A percentile compares a stretch with the other conserved stretches of the same genome.
Evolutionary conservation across 1,284 basidiomycete genomes (phyloP).

Genomic region (Ganoderma sp.): DNA sequence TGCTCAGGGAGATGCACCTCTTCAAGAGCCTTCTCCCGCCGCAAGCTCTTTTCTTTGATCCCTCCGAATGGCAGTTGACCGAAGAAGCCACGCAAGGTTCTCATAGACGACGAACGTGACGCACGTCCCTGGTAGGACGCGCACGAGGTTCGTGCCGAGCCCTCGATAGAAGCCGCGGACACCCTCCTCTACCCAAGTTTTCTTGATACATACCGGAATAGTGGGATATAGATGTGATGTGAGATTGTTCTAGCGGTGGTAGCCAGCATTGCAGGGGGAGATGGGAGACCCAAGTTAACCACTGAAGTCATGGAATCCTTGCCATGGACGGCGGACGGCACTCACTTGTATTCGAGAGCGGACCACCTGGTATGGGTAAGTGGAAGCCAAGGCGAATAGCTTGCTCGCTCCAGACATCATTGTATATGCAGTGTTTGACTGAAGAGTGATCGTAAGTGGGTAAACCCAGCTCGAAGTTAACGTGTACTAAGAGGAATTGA

Average conservation of each 20-base stretch:
- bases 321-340: conserved; percentile 18
- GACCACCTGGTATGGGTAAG: conserved; percentile 98
- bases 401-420: conserved; percentile 93
- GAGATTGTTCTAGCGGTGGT: conserved; percentile 60
- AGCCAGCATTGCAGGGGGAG: not conserved
- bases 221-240: conserved; percentile 74
- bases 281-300: not conserved
- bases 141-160: conserved; percentile 93
- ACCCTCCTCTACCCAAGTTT: conserved; percentile 86
- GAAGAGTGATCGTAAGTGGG: conserved; percentile 1
- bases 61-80: conserved; percentile 57
- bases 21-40: not conserved
- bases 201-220: conserved; percentile 80
- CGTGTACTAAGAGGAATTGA: conserved; percentile 18
- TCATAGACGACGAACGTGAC: conserved; percentile 99
- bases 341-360: conserved; percentile 91
- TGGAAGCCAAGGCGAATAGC: conserved; percentile 81
- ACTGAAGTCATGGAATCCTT: not conserved
- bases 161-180: conserved; percentile 93
- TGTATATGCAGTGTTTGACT: conserved; percentile 95
- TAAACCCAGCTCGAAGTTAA: not conserved
- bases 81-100: conserved; percentile 86
- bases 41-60: conserved; percentile 23
- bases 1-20: not conserved
- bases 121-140: conserved; percentile 96